phyloP scores from a whole-genome alignment of 1,139 yeast genomes.

The Blastobotrys illinoisensis region DNA sequence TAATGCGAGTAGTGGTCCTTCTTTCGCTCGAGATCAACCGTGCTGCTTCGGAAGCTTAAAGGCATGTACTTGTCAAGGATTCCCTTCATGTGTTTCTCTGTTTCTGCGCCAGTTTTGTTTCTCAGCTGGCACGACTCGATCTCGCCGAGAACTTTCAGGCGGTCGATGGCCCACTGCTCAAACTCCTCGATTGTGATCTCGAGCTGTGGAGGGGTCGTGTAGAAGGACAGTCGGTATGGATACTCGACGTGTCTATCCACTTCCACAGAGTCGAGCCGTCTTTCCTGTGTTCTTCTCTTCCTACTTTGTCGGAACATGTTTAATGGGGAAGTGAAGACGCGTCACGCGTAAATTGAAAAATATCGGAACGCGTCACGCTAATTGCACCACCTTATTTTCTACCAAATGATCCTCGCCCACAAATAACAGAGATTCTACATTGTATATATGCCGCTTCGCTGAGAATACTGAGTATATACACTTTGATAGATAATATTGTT shows the following conservation, averaged over 20 bases:
- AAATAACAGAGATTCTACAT: no score
- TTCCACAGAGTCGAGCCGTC: slow-evolving; percentile 53
- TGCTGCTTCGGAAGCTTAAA: slow-evolving; percentile 34
- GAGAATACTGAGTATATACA: no score
- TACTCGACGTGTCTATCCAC: slow-evolving; percentile 33
- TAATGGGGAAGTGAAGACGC: neutral
- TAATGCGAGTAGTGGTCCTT: slow-evolving; percentile 93
- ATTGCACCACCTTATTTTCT: neutral
- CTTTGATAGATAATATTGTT: no score
- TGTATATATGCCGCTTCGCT: no score
- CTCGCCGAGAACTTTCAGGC: slow-evolving; percentile 76
- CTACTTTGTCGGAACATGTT: slow-evolving; percentile 61
- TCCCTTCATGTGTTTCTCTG: slow-evolving; percentile 61
- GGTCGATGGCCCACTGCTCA: slow-evolving; percentile 92
- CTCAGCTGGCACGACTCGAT: slow-evolving; percentile 72
- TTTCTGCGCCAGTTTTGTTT: slow-evolving; percentile 58
- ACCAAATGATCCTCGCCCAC: no score
- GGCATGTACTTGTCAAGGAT: slow-evolving; percentile 63
- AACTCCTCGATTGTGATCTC: slow-evolving; percentile 90
- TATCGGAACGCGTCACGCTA: neutral
- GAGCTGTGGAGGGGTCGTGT: slow-evolving; percentile 66
- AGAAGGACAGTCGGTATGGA: slow-evolving; percentile 56
- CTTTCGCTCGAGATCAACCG: slow-evolving; percentile 48
- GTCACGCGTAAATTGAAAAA: neutral
- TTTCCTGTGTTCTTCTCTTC: slow-evolving; percentile 68